Conservation (phyloP, 176 grass and related monocot species). For the Oryza brachyantha region DNA sequence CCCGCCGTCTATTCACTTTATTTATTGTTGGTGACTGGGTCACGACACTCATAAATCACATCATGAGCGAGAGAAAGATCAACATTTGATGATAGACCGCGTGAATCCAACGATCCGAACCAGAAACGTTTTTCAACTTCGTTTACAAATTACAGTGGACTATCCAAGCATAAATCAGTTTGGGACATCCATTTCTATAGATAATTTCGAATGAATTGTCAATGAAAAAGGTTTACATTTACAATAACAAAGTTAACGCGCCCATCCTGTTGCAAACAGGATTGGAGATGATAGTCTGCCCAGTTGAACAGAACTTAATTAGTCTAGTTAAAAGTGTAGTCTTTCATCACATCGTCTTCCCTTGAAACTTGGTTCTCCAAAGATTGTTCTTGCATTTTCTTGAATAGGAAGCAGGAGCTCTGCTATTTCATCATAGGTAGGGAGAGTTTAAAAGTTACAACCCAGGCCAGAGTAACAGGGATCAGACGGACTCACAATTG, state of each 20-base stretch:
- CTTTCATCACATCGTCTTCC: not conserved
- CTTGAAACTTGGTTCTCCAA: not conserved
- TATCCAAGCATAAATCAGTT: not conserved
- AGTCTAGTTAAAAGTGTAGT: slow-evolving; percentile 9
- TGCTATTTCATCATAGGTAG: too few species aligned
- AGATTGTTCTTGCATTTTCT: too few species aligned
- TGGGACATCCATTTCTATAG: not conserved
- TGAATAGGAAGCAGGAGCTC: too few species aligned
- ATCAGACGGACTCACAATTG: too few species aligned
- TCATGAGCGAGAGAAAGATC: too few species aligned
- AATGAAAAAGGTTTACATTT: not conserved
- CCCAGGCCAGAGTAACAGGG: too few species aligned
- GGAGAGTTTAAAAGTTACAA: too few species aligned
- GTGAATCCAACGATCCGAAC: not conserved
- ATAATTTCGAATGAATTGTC: not conserved
- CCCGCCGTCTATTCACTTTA: too few species aligned
- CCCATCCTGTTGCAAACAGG: not conserved
- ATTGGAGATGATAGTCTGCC: not conserved
- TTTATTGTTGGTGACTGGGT: too few species aligned
- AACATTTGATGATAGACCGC: not conserved
- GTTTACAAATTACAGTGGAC: not conserved
- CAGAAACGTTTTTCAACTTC: not conserved
- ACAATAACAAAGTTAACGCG: not conserved
- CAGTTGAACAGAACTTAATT: slow-evolving; percentile 15
- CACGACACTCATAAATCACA: too few species aligned